These are phyloP conservation scores for Trichosporon sp. DNA, from an alignment of 1,284 basidiomycete species.

Conservation along the genomic window DNA sequence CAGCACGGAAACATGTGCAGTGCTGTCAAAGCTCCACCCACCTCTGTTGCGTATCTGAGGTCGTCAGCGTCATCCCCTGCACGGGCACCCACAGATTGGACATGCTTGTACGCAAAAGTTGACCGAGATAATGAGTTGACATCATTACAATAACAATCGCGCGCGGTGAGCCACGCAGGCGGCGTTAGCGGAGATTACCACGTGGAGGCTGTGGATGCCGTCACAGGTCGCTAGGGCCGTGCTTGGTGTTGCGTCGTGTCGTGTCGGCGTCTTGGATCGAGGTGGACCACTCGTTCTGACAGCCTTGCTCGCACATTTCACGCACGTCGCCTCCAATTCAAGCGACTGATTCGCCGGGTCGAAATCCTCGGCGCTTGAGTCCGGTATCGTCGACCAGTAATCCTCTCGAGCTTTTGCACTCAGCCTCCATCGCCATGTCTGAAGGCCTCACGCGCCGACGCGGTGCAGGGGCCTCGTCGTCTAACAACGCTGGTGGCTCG, in stretches of 20 bases:
- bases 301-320: slow-evolving; percentile 4
- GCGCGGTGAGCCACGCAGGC: background rate
- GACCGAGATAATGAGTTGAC: background rate
- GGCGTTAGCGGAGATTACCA: slow-evolving; percentile 3
- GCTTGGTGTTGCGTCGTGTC: slow-evolving; percentile 1
- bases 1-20: background rate
- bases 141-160: background rate
- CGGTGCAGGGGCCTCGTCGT: slow-evolving; percentile 34
- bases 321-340: background rate
- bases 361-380: background rate
- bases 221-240: background rate
- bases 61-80: background rate
- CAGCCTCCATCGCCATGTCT: slow-evolving; percentile 31
- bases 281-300: background rate
- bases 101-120: slow-evolving; percentile 9
- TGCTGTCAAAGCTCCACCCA: slow-evolving; percentile 9
- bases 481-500: slow-evolving; percentile 13
- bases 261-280: background rate
- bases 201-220: background rate
- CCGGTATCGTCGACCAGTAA: background rate
- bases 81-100: slow-evolving; percentile 37
- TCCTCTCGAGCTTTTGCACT: background rate
- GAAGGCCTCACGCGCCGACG: slow-evolving; percentile 48
- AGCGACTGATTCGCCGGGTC: background rate
- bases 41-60: slow-evolving; percentile 44